Evolutionary conservation across 768 basidiomycete genomes (phyloP), one percentile per base, ranked within the genome.

Genomic region (Polyporus arcularius): DNA sequence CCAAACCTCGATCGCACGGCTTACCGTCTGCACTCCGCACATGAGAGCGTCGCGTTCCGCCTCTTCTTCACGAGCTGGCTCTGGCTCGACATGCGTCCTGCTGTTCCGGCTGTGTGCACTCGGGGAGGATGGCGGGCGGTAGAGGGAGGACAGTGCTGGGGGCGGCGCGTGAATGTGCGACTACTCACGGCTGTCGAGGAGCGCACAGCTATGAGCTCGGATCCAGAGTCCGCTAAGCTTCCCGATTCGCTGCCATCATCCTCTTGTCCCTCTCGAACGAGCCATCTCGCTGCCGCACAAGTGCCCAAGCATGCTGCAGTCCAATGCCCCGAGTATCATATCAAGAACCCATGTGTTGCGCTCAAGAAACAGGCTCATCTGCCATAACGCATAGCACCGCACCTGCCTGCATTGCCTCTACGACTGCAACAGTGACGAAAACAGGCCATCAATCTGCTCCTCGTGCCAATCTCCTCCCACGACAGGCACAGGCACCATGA

Each of bases 381-480:
- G 42, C 42, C 21, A 48, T 21, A 8, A 18, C 21, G 18, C 12
- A 26, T 26, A 48, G 46, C 21, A 48, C 18, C 9, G 21, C 46
- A 14, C 28, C 26, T 39, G n/a, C 26, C 12, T 38, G 28, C 18
- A 18, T 28, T 28, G 6, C 11, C 12, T 9, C 48, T 57, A 60
- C 30, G 55, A 18, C 58, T 60, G 95, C 32, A 98, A 79, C 46
- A 99, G 73, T 31, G 91, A 93, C 28, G 86, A 82, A 74, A 99
- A 98, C 55, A 98, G 75, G 72, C 98, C 96, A 70, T 99, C 96
- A 55, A 95, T 83, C 76, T 98, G 97, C 69, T 94, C 94, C 61
- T 98, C 94, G 64, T 96, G 94, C 97, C 97, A 99, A 57, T 77
- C 82, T 31, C 85, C 86, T 38, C 75, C 72, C 14, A 78, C 71